Conservation (phyloP, 2,329 filamentous ascomycete genomes). For the Colletotrichum liriopes region DNA sequence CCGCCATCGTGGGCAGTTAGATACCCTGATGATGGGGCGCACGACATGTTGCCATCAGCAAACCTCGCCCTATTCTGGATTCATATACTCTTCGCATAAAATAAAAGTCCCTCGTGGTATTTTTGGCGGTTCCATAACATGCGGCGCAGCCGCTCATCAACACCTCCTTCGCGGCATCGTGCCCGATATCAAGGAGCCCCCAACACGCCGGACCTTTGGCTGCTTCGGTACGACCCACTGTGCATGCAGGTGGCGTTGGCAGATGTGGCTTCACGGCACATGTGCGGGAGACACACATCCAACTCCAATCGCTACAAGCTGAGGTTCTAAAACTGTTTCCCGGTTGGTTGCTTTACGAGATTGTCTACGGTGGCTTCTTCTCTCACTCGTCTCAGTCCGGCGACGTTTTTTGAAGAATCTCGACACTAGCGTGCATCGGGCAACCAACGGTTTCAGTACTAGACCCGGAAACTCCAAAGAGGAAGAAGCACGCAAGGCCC, state of each 20-base stretch:
- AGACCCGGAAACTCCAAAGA: neutral
- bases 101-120: neutral
- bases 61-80: conserved; percentile 10
- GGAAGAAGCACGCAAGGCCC: neutral
- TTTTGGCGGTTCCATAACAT: neutral
- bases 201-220: conserved; percentile 5
- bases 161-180: neutral
- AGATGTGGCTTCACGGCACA: conserved; percentile 31
- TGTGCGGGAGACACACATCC: conserved; percentile 18
- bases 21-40: conserved; percentile 9
- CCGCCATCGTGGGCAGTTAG: conserved; percentile 12
- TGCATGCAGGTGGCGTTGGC: neutral
- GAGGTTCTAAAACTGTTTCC: neutral
- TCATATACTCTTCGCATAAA: conserved; percentile 11
- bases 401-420: neutral
- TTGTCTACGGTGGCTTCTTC: neutral
- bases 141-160: too few species aligned
- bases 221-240: conserved; percentile 16
- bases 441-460: neutral
- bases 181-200: neutral
- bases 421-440: neutral
- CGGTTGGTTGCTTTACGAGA: conserved; percentile 36
- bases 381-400: neutral
- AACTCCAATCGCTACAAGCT: neutral
- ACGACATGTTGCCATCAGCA: conserved; percentile 9